Evolutionary conservation across 805 yeast genomes (phyloP).

Genomic region (Myxozyma udenii): DNA sequence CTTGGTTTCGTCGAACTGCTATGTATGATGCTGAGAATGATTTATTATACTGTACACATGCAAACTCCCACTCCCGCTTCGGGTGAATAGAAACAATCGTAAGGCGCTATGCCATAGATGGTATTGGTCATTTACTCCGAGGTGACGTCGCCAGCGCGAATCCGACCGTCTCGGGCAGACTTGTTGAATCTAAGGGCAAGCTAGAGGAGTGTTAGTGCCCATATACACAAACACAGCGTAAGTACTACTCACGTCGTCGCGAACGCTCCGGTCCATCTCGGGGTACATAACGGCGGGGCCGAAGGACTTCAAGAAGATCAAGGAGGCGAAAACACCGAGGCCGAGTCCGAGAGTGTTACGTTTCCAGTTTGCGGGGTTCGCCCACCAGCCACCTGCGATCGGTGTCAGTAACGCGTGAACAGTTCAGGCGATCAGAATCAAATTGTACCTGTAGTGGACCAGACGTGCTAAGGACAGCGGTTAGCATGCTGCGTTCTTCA

Average conservation of each 20-base stretch:
- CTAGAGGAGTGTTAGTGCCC: neutral
- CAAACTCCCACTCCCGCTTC: too few species aligned
- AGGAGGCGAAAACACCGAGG: slow-evolving; percentile 32
- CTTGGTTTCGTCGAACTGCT: too few species aligned
- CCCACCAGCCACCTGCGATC: slow-evolving; percentile 64
- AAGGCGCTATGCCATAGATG: too few species aligned
- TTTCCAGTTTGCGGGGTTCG: slow-evolving; percentile 51
- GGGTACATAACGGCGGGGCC: slow-evolving; percentile 18
- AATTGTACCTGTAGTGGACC: slow-evolving; percentile 29
- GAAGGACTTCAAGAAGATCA: slow-evolving; percentile 4
- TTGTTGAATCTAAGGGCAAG: slow-evolving; percentile 9
- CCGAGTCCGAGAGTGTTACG: slow-evolving; percentile 45
- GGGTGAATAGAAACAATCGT: too few species aligned
- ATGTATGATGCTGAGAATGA: too few species aligned
- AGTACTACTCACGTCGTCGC: slow-evolving; percentile 7
- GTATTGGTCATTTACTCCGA: too few species aligned
- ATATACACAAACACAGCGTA: neutral
- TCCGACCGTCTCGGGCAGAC: slow-evolving; percentile 15
- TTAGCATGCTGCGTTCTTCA: neutral
- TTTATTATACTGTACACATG: too few species aligned
- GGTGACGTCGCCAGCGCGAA: slow-evolving; percentile 3
- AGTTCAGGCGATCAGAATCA: too few species aligned
- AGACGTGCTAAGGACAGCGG: slow-evolving; percentile 29
- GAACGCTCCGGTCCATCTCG: neutral
- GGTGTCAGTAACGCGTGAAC: slow-evolving; percentile 32